Conservation (phyloP, 257 asterid species). For the Phtheirospermum japonicum region DNA sequence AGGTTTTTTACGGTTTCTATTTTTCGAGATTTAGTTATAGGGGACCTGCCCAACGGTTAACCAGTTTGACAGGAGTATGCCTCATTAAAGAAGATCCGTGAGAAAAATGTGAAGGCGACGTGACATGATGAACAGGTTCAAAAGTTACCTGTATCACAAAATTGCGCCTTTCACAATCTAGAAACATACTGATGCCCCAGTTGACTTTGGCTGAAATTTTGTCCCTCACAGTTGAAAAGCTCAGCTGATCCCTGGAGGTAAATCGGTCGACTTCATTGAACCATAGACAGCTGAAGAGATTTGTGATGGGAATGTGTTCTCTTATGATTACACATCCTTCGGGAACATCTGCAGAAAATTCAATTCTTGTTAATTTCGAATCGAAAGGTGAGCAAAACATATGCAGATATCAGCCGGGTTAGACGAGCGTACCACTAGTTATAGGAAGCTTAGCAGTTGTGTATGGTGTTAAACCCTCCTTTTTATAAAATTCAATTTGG, state of each 20-base stretch:
- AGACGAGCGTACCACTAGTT: constrained; percentile 68
- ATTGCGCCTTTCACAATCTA: constrained; percentile 91
- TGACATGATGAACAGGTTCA: background rate
- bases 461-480: constrained; percentile 87
- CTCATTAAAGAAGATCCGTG: background rate
- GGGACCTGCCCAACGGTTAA: too few species aligned
- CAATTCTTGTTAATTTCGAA: constrained; percentile 23
- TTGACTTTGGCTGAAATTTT: constrained; percentile 59
- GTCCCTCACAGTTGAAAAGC: constrained; percentile 95
- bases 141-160: constrained; percentile 78
- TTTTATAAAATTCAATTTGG: constrained; percentile 76
- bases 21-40: too few species aligned
- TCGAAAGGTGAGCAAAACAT: constrained; percentile 13
- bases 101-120: constrained; percentile 14
- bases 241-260: constrained; percentile 93
- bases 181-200: constrained; percentile 82
- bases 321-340: constrained; percentile 92
- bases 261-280: constrained; percentile 96
- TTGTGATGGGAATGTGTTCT: constrained; percentile 85
- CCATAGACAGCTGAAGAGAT: constrained; percentile 94
- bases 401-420: constrained; percentile 22
- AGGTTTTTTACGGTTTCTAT: too few species aligned
- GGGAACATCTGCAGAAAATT: constrained; percentile 85
- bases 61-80: background rate
- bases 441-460: constrained; percentile 84